These are phyloP conservation scores for Sporisorium scitamineum DNA, from an alignment of 1,284 basidiomycete genomes.

Conservation along the genomic window DNA sequence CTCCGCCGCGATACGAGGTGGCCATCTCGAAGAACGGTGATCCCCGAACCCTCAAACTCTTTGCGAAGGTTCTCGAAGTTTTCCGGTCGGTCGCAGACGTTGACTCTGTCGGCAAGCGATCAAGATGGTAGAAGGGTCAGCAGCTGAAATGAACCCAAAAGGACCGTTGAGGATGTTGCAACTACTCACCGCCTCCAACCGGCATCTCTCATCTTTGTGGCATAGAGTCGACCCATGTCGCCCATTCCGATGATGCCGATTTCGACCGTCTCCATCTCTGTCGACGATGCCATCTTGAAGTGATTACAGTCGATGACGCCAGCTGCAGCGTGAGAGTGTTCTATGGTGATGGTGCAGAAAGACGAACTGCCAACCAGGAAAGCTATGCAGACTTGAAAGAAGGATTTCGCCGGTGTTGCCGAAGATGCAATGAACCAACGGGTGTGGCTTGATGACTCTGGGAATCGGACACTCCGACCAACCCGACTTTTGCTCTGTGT, in stretches of 20 bases:
- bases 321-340: neutral
- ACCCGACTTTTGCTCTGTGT: neutral
- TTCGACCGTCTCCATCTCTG: constrained; percentile 54
- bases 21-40: constrained; percentile 81
- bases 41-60: constrained; percentile 76
- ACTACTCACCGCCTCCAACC: constrained; percentile 77
- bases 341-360: neutral
- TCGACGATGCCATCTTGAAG: constrained; percentile 18
- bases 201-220: constrained; percentile 78
- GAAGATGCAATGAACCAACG: constrained; percentile 1
- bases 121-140: constrained; percentile 3
- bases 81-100: constrained; percentile 89
- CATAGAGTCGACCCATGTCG: constrained; percentile 95
- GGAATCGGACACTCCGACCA: constrained; percentile 2
- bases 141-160: neutral
- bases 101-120: constrained; percentile 75
- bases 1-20: constrained; percentile 85
- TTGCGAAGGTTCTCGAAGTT: constrained; percentile 78
- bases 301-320: neutral
- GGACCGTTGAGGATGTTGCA: neutral
- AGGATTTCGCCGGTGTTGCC: neutral
- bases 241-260: constrained; percentile 72
- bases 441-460: neutral
- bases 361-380: neutral
- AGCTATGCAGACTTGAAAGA: neutral